Evolutionary conservation across 139 green algal genomes (phyloP).

Genomic region (Tetradesmus lagerheimii): DNA sequence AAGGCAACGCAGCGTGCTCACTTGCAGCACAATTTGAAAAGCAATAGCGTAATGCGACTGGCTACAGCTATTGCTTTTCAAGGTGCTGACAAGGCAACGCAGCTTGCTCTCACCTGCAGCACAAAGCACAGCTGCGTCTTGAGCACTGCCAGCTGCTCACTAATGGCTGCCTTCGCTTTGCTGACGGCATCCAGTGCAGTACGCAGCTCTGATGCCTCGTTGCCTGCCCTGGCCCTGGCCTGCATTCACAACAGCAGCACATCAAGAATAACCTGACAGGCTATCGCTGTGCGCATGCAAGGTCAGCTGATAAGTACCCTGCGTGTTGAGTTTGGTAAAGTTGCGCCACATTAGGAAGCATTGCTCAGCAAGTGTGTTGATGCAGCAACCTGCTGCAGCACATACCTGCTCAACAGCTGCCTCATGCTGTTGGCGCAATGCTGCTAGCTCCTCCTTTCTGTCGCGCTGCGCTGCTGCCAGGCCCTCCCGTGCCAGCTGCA

Average conservation of each 20-base stretch:
- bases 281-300: not conserved
- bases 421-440: conserved; percentile 37
- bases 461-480: conserved; percentile 42
- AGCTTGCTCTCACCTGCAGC: conserved; percentile 64
- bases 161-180: conserved; percentile 51
- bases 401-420: conserved; percentile 35
- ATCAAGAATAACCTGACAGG: not conserved
- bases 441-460: conserved; percentile 25
- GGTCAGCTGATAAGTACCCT: too few relatives aligned
- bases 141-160: conserved; percentile 70
- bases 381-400: not conserved
- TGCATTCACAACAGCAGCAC: conserved; percentile 21
- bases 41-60: too few relatives aligned
- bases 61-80: too few relatives aligned
- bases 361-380: too few relatives aligned
- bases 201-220: conserved; percentile 35
- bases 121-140: conserved; percentile 70
- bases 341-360: too few relatives aligned
- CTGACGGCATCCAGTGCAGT: conserved; percentile 45
- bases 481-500: conserved; percentile 24
- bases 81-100: not conserved
- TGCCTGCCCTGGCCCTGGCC: not conserved
- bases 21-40: not conserved
- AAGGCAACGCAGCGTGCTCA: too few relatives aligned
- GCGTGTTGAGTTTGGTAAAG: too few relatives aligned